Conservation (phyloP, 352 stramenopile species). For the Pythium aphanidermatum region DNA sequence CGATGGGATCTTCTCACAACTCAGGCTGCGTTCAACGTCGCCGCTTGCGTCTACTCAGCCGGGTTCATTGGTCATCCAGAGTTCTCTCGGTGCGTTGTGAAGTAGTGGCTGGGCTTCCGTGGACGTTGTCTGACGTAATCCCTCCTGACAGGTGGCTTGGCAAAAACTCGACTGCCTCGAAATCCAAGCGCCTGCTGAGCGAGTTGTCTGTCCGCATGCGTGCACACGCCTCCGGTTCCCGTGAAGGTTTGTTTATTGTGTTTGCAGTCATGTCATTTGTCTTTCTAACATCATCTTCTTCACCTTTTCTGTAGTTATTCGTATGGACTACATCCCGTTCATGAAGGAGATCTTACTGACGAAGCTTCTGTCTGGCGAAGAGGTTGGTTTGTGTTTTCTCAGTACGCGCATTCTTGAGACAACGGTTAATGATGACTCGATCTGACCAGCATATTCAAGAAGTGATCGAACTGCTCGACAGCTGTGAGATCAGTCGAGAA, state of each 20-base stretch:
- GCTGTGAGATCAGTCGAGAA: constrained; percentile 96
- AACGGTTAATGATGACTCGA: neutral
- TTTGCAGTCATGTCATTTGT: neutral
- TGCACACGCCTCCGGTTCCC: constrained; percentile 74
- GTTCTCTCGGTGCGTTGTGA: constrained; percentile 86
- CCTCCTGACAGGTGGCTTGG: constrained; percentile 97
- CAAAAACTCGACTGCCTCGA: constrained; percentile 95
- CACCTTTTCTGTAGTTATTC: constrained; percentile 47
- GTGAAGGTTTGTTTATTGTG: constrained; percentile 42
- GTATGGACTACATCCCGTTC: constrained; percentile 83
- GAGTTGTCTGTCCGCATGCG: constrained; percentile 96
- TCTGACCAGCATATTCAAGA: constrained; percentile 65
- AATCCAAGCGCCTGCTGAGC: constrained; percentile 92
- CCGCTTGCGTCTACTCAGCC: constrained; percentile 70
- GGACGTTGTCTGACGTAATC: too few relatives aligned
- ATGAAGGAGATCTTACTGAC: constrained; percentile 88
- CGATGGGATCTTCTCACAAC: constrained; percentile 95
- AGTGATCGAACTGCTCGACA: constrained; percentile 94
- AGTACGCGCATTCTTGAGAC: neutral
- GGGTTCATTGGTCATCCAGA: constrained; percentile 87
- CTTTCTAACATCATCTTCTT: too few relatives aligned
- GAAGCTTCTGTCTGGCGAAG: constrained; percentile 65
- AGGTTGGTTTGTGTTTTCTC: constrained; percentile 36
- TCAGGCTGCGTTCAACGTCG: constrained; percentile 88
- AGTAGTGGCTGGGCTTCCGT: too few relatives aligned